A percentile compares a stretch with the other conserved stretches of the same genome.
Conservation (phyloP, 2,329 filamentous ascomycete genomes). For the Pyrenochaeta sp. region DNA sequence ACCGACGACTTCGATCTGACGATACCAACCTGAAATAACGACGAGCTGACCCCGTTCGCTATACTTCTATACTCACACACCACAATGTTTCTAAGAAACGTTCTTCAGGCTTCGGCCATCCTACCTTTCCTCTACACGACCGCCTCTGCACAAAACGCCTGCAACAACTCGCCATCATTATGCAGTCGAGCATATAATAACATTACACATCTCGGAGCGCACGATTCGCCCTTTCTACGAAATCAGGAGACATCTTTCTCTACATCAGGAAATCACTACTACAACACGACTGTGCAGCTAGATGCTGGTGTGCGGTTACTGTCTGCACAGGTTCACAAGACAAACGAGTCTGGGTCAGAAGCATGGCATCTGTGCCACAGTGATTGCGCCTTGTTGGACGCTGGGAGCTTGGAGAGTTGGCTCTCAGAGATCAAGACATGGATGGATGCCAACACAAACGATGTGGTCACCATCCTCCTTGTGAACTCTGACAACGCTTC, state of each 20-base stretch:
- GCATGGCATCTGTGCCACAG: constrained; percentile 76
- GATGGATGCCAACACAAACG: constrained; percentile 74
- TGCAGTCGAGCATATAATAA: constrained; percentile 77
- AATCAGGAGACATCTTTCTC: constrained; percentile 69
- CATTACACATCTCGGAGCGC: constrained; percentile 80
- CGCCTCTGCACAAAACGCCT: constrained; percentile 59
- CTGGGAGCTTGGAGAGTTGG: constrained; percentile 71
- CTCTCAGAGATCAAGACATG: constrained; percentile 70
- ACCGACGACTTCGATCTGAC: constrained; percentile 14
- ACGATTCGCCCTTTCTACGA: constrained; percentile 76
- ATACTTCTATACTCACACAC: constrained; percentile 2
- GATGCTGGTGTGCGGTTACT: constrained; percentile 76
- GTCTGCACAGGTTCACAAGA: constrained; percentile 74
- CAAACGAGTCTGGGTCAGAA: constrained; percentile 48
- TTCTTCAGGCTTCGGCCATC: constrained; percentile 37
- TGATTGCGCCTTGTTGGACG: constrained; percentile 72
- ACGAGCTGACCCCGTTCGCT: not conserved
- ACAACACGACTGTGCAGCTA: constrained; percentile 75
- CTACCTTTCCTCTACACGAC: constrained; percentile 39
- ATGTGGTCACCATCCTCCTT: constrained; percentile 77
- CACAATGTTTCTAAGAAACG: constrained; percentile 42
- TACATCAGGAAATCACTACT: constrained; percentile 75
- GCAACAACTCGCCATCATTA: constrained; percentile 82
- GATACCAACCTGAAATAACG: not conserved
- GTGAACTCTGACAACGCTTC: constrained; percentile 73